These are phyloP conservation scores for Penicillium paxilli DNA, from an alignment of 495 filamentous ascomycete species.

Conservation along the genomic window DNA sequence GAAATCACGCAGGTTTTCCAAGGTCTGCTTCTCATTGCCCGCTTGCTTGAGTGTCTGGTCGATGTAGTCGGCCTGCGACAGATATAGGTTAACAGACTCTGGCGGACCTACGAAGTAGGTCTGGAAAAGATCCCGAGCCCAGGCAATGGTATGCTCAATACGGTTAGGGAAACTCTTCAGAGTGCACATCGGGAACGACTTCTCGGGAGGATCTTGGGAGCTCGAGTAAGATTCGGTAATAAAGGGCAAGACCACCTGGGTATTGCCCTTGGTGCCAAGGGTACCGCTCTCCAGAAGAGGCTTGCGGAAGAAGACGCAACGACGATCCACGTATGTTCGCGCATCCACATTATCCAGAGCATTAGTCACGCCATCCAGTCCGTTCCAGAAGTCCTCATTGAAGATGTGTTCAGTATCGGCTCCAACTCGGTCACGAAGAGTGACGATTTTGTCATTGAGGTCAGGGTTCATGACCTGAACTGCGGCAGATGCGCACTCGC, in stretches of 20 bases:
- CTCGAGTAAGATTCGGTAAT: slow-evolving; percentile 98
- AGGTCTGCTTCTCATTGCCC: slow-evolving; percentile 92
- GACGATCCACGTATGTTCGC: slow-evolving; percentile 92
- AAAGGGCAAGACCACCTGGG: slow-evolving; percentile 86
- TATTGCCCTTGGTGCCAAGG: slow-evolving; percentile 97
- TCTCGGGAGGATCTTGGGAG: slow-evolving; percentile 96
- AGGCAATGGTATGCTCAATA: slow-evolving; percentile 99
- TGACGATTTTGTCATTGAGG: slow-evolving; percentile 77
- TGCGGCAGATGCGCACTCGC: slow-evolving; percentile 86
- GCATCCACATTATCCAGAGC: slow-evolving; percentile 98
- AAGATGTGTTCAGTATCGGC: slow-evolving; percentile 93
- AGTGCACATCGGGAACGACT: slow-evolving; percentile 99
- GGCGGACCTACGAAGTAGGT: slow-evolving; percentile 89
- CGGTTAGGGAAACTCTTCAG: slow-evolving; percentile 96
- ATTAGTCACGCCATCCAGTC: slow-evolving; percentile 92
- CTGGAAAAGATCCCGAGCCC: slow-evolving; percentile 94
- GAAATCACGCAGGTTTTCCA: slow-evolving; percentile 86
- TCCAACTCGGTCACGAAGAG: slow-evolving; percentile 85
- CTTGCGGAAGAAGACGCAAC: slow-evolving; percentile 98
- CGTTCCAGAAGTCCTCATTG: slow-evolving; percentile 90
- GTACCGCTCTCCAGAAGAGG: slow-evolving; percentile 96
- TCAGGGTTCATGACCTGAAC: slow-evolving; percentile 95
- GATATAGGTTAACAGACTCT: slow-evolving; percentile 93
- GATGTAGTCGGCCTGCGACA: slow-evolving; percentile 88
- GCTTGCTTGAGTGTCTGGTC: slow-evolving; percentile 87